phyloP scores from a whole-genome alignment of 371 early-diverging fungal genomes.

The Mucor velutinosus region DNA sequence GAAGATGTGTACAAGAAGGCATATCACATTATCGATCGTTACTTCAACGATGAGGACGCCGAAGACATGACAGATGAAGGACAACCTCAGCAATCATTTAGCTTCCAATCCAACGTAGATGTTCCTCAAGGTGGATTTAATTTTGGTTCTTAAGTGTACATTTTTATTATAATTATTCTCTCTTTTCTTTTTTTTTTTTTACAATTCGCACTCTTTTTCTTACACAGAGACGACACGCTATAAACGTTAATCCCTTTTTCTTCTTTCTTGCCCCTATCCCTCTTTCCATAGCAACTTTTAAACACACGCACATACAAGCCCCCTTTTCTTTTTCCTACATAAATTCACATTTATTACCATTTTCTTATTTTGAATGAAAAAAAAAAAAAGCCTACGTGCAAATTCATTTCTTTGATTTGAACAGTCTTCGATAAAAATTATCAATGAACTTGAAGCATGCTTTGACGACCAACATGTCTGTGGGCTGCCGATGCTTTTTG shows the following conservation, averaged over 20 bases:
- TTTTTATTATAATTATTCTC: not conserved
- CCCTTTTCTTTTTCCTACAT: not conserved
- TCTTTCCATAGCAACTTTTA: not conserved
- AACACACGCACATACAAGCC: not conserved
- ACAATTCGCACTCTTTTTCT: not conserved
- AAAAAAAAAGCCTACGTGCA: not conserved
- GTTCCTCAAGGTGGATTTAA: conserved; percentile 34
- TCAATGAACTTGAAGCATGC: not conserved
- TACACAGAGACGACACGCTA: not conserved
- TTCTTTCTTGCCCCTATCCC: not conserved
- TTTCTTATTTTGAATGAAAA: not conserved
- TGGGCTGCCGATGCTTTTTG: not conserved
- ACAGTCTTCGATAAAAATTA: not conserved
- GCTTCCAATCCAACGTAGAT: conserved; percentile 25
- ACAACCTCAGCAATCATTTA: conserved; percentile 12
- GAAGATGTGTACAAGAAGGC: conserved; percentile 95
- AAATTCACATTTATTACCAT: not conserved
- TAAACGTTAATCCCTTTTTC: not conserved
- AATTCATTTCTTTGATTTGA: not conserved
- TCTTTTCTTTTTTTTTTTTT: not conserved
- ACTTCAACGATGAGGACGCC: conserved; percentile 86
- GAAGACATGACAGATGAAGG: conserved; percentile 56
- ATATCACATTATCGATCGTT: conserved; percentile 91
- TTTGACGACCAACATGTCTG: not conserved
- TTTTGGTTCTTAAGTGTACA: conserved; percentile 18